A percentile compares a stretch with the other conserved stretches of the same genome.
These are phyloP conservation scores for Eucalyptus pumila DNA, from an alignment of 345 rosid species.

Conservation along the genomic window DNA sequence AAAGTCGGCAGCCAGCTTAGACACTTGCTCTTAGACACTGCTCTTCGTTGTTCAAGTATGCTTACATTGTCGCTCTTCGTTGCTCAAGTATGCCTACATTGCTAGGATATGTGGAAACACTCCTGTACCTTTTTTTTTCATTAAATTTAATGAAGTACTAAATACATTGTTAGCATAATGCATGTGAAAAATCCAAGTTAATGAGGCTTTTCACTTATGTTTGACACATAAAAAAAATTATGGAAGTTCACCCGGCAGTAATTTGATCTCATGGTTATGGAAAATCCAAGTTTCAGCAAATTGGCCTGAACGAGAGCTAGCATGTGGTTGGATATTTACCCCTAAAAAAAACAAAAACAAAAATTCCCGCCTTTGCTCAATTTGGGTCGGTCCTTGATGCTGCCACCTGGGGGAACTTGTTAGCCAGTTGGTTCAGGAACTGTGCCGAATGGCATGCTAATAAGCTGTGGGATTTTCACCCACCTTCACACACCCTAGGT, in stretches of 20 bases:
- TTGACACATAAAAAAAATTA: not conserved
- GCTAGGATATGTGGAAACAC: not conserved
- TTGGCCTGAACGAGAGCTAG: not conserved
- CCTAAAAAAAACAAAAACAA: not conserved
- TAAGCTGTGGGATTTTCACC: too few species aligned
- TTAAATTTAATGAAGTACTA: not conserved
- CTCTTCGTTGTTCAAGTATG: not conserved
- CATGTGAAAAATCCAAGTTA: not conserved
- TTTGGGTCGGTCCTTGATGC: not conserved
- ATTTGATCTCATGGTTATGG: not conserved
- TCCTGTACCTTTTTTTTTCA: not conserved
- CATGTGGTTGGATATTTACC: not conserved
- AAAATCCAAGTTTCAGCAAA: not conserved
- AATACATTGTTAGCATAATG: not conserved
- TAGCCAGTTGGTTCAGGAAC: too few species aligned
- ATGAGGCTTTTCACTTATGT: not conserved
- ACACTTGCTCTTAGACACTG: not conserved
- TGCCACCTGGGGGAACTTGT: not conserved
- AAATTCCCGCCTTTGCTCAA: not conserved
- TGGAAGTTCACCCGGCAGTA: not conserved
- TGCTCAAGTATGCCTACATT: not conserved
- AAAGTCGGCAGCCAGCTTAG: not conserved
- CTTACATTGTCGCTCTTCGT: not conserved
- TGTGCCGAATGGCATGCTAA: too few species aligned
- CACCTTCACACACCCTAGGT: too few species aligned